These are phyloP conservation scores for Globisporangium echinulatum DNA, from an alignment of 352 stramenopile species.

Conservation along the genomic window DNA sequence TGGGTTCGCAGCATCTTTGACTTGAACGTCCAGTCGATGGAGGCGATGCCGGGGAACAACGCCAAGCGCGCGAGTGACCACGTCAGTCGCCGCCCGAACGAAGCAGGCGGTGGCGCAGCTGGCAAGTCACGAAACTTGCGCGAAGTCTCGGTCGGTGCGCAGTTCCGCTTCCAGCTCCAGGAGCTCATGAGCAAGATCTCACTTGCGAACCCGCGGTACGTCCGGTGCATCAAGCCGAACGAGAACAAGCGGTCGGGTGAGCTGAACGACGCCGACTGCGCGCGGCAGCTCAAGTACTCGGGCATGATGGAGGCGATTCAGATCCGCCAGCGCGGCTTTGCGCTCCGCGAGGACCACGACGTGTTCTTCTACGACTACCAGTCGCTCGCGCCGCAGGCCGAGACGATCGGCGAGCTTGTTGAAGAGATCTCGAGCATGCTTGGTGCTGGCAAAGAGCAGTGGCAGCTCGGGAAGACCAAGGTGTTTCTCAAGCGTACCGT, in stretches of 20 bases:
- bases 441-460: slow-evolving; percentile 83
- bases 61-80: slow-evolving; percentile 55
- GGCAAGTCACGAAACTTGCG: slow-evolving; percentile 81
- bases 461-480: slow-evolving; percentile 86
- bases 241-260: slow-evolving; percentile 74
- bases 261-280: slow-evolving; percentile 78
- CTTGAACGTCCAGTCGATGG: slow-evolving; percentile 80
- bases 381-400: slow-evolving; percentile 70
- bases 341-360: slow-evolving; percentile 83
- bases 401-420: slow-evolving; percentile 81
- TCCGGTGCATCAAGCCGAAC: slow-evolving; percentile 88
- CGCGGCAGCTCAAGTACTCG: slow-evolving; percentile 87
- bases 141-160: slow-evolving; percentile 80
- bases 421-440: slow-evolving; percentile 82
- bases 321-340: slow-evolving; percentile 85
- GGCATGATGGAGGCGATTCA: slow-evolving; percentile 91
- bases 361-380: slow-evolving; percentile 91
- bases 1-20: slow-evolving; percentile 86
- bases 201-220: slow-evolving; percentile 80
- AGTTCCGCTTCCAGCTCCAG: slow-evolving; percentile 87
- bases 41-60: slow-evolving; percentile 69
- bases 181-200: slow-evolving; percentile 89
- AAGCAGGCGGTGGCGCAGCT: slow-evolving; percentile 29
- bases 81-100: slow-evolving; percentile 50
- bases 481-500: slow-evolving; percentile 81